Conservation (phyloP, 148 eudicot genomes). For the Rhododendron vialii region DNA sequence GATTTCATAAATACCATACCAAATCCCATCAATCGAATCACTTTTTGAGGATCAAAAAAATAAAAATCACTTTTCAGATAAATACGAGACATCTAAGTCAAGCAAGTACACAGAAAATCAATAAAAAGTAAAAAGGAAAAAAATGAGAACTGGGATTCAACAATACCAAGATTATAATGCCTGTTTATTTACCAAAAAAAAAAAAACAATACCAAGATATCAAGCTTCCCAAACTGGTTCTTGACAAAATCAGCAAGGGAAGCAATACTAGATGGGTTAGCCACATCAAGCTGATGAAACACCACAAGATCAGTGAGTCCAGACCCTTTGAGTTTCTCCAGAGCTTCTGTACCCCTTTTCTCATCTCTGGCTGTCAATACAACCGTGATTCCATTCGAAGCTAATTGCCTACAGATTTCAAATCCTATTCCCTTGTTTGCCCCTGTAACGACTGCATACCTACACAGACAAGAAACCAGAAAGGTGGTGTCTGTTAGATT, state of each 20-base stretch:
- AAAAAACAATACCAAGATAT: not conserved
- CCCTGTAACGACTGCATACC: constrained; percentile 23
- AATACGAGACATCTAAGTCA: too few species aligned
- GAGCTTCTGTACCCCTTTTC: constrained; percentile 28
- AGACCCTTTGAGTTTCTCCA: constrained; percentile 15
- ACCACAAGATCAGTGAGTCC: constrained; percentile 14
- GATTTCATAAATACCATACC: too few species aligned
- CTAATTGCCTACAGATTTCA: constrained; percentile 21
- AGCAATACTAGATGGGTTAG: constrained; percentile 16
- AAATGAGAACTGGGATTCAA: not conserved
- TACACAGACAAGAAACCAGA: not conserved
- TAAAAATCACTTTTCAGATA: not conserved
- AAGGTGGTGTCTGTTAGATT: not conserved
- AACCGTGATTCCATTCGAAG: constrained; percentile 16
- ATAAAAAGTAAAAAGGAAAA: not conserved
- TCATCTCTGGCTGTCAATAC: constrained; percentile 24
- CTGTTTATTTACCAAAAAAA: not conserved
- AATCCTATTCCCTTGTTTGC: constrained; percentile 19
- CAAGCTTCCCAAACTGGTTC: constrained; percentile 6
- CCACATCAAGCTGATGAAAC: constrained; percentile 28
- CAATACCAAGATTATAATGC: not conserved
- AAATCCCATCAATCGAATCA: too few species aligned
- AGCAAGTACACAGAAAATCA: not conserved
- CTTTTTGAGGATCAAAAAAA: not conserved
- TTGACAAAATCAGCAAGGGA: constrained; percentile 21